These are phyloP conservation scores for Ilex asprella DNA, from an alignment of 257 asterid genomes.

Conservation along the genomic window DNA sequence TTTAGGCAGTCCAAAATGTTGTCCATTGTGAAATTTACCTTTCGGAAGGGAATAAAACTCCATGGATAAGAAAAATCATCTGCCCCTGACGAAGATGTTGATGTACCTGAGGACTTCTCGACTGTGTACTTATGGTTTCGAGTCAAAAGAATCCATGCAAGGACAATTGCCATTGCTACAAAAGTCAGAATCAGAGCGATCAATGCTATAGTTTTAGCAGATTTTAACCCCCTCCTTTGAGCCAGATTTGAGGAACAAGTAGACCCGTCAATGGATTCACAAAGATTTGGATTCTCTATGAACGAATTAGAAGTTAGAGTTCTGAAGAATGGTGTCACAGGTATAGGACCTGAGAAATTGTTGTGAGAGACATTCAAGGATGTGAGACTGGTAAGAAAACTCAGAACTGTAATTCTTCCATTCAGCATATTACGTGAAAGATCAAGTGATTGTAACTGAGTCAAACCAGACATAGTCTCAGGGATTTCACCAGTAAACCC, in stretches of 20 bases:
- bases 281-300: slow-evolving; percentile 57
- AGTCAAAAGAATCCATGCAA: slow-evolving; percentile 45
- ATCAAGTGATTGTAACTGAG: slow-evolving; percentile 79
- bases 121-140: slow-evolving; percentile 36
- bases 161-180: slow-evolving; percentile 39
- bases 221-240: slow-evolving; percentile 32
- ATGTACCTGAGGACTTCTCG: slow-evolving; percentile 32
- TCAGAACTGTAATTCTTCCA: slow-evolving; percentile 54
- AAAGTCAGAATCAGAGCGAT: slow-evolving; percentile 46
- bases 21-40: slow-evolving; percentile 57
- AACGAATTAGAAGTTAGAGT: slow-evolving; percentile 54
- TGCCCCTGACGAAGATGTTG: slow-evolving; percentile 26
- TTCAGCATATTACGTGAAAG: slow-evolving; percentile 48
- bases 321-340: slow-evolving; percentile 71
- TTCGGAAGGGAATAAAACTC: slow-evolving; percentile 88
- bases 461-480: slow-evolving; percentile 56
- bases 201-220: slow-evolving; percentile 49
- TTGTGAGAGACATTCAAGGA: slow-evolving; percentile 63
- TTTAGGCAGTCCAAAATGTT: slow-evolving; percentile 63
- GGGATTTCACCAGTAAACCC: slow-evolving; percentile 72
- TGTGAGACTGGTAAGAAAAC: slow-evolving; percentile 72
- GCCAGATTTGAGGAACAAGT: slow-evolving; percentile 48
- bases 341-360: slow-evolving; percentile 84
- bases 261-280: slow-evolving; percentile 66
- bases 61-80: slow-evolving; percentile 89